These are phyloP conservation scores for Citrus australasica DNA, from an alignment of 345 rosid genomes.

Conservation along the genomic window DNA sequence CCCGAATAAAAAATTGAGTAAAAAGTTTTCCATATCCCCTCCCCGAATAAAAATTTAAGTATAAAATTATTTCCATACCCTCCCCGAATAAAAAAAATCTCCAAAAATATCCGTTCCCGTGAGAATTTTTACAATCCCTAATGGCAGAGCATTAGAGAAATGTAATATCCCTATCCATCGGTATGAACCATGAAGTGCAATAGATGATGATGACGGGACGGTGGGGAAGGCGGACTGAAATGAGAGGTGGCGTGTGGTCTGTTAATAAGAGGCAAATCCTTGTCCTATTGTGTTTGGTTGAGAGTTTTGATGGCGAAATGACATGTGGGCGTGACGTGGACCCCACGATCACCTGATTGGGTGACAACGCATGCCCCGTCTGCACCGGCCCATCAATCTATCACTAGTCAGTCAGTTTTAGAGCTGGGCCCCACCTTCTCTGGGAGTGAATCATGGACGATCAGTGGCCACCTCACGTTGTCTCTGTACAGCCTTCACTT, in stretches of 20 bases:
- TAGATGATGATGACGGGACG: background rate
- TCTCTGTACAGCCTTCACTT: too few relatives aligned
- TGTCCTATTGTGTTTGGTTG: background rate
- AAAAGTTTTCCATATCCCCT: too few relatives aligned
- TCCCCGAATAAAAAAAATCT: too few relatives aligned
- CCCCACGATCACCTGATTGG: background rate
- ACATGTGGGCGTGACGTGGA: constrained; percentile 14
- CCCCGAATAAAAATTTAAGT: too few relatives aligned
- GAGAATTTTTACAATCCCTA: too few relatives aligned
- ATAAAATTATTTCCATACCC: too few relatives aligned
- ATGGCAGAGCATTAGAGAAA: background rate
- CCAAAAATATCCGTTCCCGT: too few relatives aligned
- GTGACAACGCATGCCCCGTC: constrained; percentile 16
- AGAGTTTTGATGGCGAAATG: constrained; percentile 9
- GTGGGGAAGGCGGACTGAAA: background rate
- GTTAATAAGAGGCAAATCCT: background rate
- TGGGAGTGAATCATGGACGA: background rate
- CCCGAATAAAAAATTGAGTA: too few relatives aligned
- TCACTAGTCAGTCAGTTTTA: background rate
- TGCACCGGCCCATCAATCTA: background rate
- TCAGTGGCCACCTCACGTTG: background rate
- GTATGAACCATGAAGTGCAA: background rate
- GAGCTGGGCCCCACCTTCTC: background rate
- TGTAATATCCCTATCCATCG: background rate
- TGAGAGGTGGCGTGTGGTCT: background rate